phyloP scores from a whole-genome alignment of 1,284 basidiomycete genomes.

The Leccinum proliferum region DNA sequence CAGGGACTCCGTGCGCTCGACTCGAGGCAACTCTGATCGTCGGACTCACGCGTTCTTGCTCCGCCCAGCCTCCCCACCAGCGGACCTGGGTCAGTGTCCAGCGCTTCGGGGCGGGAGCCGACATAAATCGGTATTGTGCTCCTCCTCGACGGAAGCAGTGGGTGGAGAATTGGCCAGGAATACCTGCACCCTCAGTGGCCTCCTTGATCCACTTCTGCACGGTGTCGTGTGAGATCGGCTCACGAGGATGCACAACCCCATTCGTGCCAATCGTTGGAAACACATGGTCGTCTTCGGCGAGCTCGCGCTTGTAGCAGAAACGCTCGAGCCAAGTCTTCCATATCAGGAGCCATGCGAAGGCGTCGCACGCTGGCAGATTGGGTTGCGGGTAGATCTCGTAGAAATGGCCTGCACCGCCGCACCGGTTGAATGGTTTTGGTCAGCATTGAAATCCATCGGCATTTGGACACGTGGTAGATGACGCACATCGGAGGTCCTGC shows the following conservation, averaged over 20 bases:
- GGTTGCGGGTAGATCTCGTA: conserved; percentile 29
- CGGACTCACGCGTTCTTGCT: conserved; percentile 20
- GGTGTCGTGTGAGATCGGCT: conserved; percentile 23
- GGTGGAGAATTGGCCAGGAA: conserved; percentile 27
- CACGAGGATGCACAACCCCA: conserved; percentile 20
- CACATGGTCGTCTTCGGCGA: conserved; percentile 28
- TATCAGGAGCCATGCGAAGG: conserved; percentile 21
- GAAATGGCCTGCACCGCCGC: conserved; percentile 9
- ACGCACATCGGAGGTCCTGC: conserved; percentile 4
- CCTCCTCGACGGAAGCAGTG: conserved; percentile 24
- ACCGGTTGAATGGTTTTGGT: too few species aligned
- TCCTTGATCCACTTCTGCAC: conserved; percentile 25
- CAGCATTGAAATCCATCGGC: background rate
- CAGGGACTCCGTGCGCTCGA: background rate
- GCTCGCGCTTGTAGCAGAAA: conserved; percentile 9
- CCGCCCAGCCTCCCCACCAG: conserved; percentile 41
- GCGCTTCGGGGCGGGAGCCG: conserved; percentile 26
- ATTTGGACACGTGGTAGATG: too few species aligned
- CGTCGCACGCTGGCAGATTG: conserved; percentile 22
- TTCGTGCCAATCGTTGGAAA: conserved; percentile 31
- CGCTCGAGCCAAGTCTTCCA: conserved; percentile 28
- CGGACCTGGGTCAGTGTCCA: conserved; percentile 32
- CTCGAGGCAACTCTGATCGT: background rate
- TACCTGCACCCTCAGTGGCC: conserved; percentile 17
- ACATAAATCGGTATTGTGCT: conserved; percentile 36